These are phyloP conservation scores for Magnusiomyces fungicola DNA, from an alignment of 1,139 yeast genomes.

Conservation along the genomic window DNA sequence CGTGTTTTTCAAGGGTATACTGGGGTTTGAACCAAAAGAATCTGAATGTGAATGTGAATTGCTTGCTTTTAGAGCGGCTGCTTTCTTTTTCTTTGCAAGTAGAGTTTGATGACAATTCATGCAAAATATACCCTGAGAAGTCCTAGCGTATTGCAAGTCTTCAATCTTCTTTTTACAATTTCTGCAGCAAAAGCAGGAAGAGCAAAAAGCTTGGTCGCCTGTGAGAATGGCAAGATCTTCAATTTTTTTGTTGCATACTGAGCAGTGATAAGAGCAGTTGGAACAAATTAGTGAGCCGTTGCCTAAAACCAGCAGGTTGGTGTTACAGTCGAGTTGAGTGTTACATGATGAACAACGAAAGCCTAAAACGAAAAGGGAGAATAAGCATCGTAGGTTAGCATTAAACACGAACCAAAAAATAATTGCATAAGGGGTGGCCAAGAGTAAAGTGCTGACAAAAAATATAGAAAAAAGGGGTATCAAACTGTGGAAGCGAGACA, in stretches of 20 bases:
- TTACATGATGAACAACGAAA: conserved; percentile 84
- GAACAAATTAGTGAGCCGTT: conserved; percentile 89
- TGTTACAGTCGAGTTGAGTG: conserved; percentile 71
- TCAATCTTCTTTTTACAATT: conserved; percentile 84
- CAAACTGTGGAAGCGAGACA: no score
- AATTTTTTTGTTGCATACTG: conserved; percentile 80
- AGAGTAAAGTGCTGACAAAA: neutral
- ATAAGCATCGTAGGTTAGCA: neutral
- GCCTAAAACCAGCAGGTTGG: conserved; percentile 84
- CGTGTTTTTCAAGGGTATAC: no score
- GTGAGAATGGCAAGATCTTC: conserved; percentile 95
- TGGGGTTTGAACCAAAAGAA: no score
- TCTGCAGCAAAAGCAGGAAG: conserved; percentile 84
- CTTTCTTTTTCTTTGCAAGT: conserved; percentile 49
- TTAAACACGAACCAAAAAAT: neutral
- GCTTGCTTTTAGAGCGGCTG: conserved; percentile 7
- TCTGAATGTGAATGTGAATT: no score
- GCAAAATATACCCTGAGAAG: conserved; percentile 90
- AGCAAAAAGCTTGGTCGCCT: conserved; percentile 90
- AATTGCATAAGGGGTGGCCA: neutral
- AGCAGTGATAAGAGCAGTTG: conserved; percentile 84
- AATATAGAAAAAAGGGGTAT: neutral
- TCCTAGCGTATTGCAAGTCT: conserved; percentile 85
- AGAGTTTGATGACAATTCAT: conserved; percentile 87
- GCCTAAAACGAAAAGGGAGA: conserved; percentile 18